Base-by-base conservation (phyloP, 1,139 yeast genomes). In the Sugiyamaella castrensis region DNA sequence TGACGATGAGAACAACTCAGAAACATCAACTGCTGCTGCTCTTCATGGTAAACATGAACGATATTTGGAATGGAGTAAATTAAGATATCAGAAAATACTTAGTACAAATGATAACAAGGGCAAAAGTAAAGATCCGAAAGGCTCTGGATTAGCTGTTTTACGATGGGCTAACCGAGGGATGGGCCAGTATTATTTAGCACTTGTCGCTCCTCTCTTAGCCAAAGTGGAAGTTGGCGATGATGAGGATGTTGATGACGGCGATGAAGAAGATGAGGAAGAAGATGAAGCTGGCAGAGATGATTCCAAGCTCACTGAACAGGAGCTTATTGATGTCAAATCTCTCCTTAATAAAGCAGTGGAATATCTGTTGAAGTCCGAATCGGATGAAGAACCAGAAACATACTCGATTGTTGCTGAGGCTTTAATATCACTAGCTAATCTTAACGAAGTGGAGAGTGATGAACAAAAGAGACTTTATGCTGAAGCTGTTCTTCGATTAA, bases 341-440 rank as follows among this genome's bases (percentile, higher is more conserved):
- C 67, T 76, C 46, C 76, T 82, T 26, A 59, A 67, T n/a, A 68
- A 68, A 27, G 95, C 95, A 0, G 69, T 87, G 34, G 69, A 72
- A 36, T 76, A 78, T 58, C 71, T 87, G 49, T 68, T 73, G 51
- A 69, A 72, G 52, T 84, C 89, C 0, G 80, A 82, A 64, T 80
- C 81, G 46, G 81, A 80, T 29, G 87, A 83, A 46, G 87, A 84
- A 34, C 95, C 95, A 0, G 84, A 83, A 52, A 74, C 84, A 8
- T 84, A 92, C 85, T 96, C 82, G 6, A 78, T 79, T 43, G 57
- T 85, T 39, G 96, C 96, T 2, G 98, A 92, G 65, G 91, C 95
- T 1, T 74, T 80, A 63, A 86, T 91, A 33, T 79, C 84, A 11
- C 71, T 87, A 57, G 97, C 91, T 8, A 89, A 89, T 61, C 64